phyloP scores from a whole-genome alignment of 805 yeast species.

The Candida silvicultrix region DNA sequence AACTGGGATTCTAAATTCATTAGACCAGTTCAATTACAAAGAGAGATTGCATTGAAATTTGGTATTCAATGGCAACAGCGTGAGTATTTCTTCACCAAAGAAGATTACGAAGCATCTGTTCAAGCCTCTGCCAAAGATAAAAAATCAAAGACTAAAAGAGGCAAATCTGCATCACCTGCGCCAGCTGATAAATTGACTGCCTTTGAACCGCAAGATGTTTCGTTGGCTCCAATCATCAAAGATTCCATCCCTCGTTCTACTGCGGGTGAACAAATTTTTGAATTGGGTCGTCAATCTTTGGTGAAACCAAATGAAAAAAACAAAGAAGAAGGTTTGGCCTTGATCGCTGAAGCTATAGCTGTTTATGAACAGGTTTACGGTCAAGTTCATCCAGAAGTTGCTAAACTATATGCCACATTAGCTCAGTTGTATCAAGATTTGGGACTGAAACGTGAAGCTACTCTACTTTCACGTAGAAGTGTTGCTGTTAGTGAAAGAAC shows the following conservation, averaged over 20 bases:
- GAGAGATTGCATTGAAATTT: conserved; percentile 67
- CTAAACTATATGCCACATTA: conserved; percentile 57
- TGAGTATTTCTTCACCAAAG: conserved; percentile 34
- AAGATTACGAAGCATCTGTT: conserved; percentile 25
- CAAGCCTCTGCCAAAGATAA: conserved; percentile 29
- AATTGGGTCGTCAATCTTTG: conserved; percentile 40
- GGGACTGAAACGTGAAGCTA: conserved; percentile 51
- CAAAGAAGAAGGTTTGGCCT: conserved; percentile 52
- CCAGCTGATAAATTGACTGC: conserved; percentile 27
- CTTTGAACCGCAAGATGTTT: conserved; percentile 55
- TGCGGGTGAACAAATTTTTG: conserved; percentile 70
- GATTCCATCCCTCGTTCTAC: conserved; percentile 60
- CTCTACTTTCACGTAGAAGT: conserved; percentile 60
- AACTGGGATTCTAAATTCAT: conserved; percentile 38
- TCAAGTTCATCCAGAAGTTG: conserved; percentile 69
- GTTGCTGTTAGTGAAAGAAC: conserved; percentile 72
- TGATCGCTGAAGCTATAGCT: conserved; percentile 63
- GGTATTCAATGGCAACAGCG: conserved; percentile 79
- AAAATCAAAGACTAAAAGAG: conserved; percentile 24
- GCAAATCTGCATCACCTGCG: conserved; percentile 1
- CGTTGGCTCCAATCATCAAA: conserved; percentile 72
- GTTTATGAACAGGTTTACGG: conserved; percentile 84
- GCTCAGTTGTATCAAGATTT: conserved; percentile 63
- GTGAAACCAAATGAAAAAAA: conserved; percentile 22
- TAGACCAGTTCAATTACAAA: conserved; percentile 41